Evolutionary conservation across 345 rosid species (phyloP), one percentile per base, ranked within the genome.

Genomic region (Hypericum perforatum): DNA sequence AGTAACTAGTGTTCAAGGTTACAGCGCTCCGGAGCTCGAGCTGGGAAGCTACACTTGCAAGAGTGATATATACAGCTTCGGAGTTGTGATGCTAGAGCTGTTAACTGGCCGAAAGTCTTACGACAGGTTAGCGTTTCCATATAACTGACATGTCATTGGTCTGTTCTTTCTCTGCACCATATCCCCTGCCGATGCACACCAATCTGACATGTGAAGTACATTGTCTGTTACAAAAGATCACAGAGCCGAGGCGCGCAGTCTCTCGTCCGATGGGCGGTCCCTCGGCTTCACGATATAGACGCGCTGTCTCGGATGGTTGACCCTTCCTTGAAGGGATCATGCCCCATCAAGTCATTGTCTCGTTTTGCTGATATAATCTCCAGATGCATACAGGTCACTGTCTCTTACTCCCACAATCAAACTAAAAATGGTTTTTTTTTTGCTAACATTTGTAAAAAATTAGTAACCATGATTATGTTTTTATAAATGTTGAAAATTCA

Each of bases 301-400:
- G 81, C 98, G 0, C 62, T 92, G 55, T 69, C 82, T 12, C 76
- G 83, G 69, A 92, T 92, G 98, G 89, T 83, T 57, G 98, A 88
- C 56, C 90, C 92, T 0, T 63, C 76, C 39, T 49, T 88, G 55
- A 71, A 76, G 0, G 85, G 96, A 66, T 68, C 71, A 9, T 83
- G 80, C 67, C 83, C 88, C 9, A 60, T 64, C 75, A 92, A 85
- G 68, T 80, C 98, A 3, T 61, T 92, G 61, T 92, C 98, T n/a
- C 94, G 96, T 37, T 83, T 88, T 64, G 89, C 96, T 0, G 96
- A 88, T 67, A 92, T 88, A 59, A 88, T 92, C 68, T 79, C 91
- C 49, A 72, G 90, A 64, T 83, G 95, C 40, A 68, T 88, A 15
- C 98, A 92, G 88, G 98, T 78, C 45, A 72, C n/a, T n/a, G 45